Evolutionary conservation across 2,329 filamentous ascomycete genomes (phyloP).

Genomic region (Aspergillus chevalieri): DNA sequence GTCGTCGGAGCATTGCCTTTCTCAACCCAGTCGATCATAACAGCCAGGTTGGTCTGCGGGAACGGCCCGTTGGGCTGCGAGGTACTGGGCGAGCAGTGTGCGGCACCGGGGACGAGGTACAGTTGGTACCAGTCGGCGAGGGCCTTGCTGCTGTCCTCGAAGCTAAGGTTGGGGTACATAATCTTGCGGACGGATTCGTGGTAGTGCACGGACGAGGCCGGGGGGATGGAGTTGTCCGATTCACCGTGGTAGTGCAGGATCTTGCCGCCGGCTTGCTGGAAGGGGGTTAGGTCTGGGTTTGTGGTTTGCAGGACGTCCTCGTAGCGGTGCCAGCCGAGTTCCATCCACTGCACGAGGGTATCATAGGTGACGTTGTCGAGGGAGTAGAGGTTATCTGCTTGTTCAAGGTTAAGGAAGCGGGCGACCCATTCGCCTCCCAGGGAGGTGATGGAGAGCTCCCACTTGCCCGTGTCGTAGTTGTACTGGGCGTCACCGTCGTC

Average conservation of each 20-base stretch:
- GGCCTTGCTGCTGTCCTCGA: slow-evolving; percentile 34
- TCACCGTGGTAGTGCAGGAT: slow-evolving; percentile 56
- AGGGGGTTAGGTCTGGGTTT: slow-evolving; percentile 9
- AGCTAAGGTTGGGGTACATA: slow-evolving; percentile 38
- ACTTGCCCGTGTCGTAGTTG: slow-evolving; percentile 25
- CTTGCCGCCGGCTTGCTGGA: slow-evolving; percentile 44
- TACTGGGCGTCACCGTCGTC: slow-evolving; percentile 32
- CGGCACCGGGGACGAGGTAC: slow-evolving; percentile 48
- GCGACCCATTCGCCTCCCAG: slow-evolving; percentile 30
- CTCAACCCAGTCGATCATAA: slow-evolving; percentile 48
- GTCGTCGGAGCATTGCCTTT: slow-evolving; percentile 37
- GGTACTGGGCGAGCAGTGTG: slow-evolving; percentile 42
- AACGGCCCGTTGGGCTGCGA: slow-evolving; percentile 36
- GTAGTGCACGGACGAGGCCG: slow-evolving; percentile 52
- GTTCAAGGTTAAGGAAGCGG: slow-evolving; percentile 5
- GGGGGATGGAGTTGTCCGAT: slow-evolving; percentile 48
- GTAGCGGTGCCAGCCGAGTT: slow-evolving; percentile 44
- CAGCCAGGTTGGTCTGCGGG: slow-evolving; percentile 40
- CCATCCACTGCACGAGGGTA: slow-evolving; percentile 52
- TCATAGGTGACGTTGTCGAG: slow-evolving; percentile 51
- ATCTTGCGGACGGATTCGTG: slow-evolving; percentile 45
- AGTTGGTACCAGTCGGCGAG: slow-evolving; percentile 49
- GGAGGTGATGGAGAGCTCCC: slow-evolving; percentile 25
- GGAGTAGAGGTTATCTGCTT: slow-evolving; percentile 3
- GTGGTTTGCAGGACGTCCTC: slow-evolving; percentile 50